Conservation (phyloP, 179 eudicot species). For the Heliamphora pulchella region DNA sequence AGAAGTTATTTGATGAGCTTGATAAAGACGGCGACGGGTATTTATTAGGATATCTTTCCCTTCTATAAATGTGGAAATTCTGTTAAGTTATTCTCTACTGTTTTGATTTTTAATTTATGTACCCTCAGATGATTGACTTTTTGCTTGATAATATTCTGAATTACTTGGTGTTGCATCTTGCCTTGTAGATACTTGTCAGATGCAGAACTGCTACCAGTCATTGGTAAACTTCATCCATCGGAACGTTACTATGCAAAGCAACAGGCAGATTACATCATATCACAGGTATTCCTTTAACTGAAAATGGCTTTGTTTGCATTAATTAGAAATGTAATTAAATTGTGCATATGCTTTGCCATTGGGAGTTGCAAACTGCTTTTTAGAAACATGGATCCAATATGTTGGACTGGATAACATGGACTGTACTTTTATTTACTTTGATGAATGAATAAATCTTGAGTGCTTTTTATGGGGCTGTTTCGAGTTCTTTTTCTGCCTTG, state of each 20-base stretch:
- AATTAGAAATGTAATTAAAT: background rate
- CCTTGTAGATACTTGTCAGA: slow-evolving; percentile 54
- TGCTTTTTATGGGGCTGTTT: background rate
- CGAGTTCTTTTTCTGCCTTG: no score
- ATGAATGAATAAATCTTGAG: background rate
- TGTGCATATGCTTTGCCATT: background rate
- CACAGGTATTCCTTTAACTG: slow-evolving; percentile 55
- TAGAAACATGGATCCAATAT: background rate
- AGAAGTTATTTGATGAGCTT: slow-evolving; percentile 68
- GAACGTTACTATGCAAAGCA: slow-evolving; percentile 89
- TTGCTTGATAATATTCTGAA: slow-evolving; percentile 8
- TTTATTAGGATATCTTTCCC: background rate
- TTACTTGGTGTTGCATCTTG: background rate
- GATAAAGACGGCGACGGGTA: slow-evolving; percentile 92
- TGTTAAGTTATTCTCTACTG: background rate
- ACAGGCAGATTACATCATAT: slow-evolving; percentile 84
- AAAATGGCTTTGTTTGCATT: slow-evolving; percentile 8
- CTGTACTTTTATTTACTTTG: background rate
- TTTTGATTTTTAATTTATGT: background rate
- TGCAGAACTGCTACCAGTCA: slow-evolving; percentile 67
- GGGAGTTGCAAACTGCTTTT: background rate
- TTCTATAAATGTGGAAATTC: slow-evolving; percentile 10
- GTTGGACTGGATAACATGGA: background rate
- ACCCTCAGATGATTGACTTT: slow-evolving; percentile 7
- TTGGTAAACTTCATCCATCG: slow-evolving; percentile 86